A percentile compares a stretch with the other conserved stretches of the same genome.
Evolutionary conservation across 1,284 basidiomycete species (phyloP).

Genomic region (Fomitopsis palustris): DNA sequence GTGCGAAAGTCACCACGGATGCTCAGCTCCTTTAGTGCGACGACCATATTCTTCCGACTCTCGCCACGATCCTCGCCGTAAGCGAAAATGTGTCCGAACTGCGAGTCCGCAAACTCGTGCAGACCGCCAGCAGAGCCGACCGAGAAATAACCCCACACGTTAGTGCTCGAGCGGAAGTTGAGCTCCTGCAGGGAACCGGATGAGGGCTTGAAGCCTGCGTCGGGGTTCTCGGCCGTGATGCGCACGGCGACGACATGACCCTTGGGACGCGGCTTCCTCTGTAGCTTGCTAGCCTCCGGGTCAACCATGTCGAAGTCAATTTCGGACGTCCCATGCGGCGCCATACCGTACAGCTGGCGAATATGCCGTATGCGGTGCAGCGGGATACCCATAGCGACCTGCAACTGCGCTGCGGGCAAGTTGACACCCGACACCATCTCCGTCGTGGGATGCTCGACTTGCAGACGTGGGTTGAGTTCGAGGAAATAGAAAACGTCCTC

Average conservation of each 20-base stretch:
- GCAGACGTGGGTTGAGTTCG: slow-evolving; percentile 98
- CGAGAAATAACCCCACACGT: slow-evolving; percentile 99
- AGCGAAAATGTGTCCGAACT: slow-evolving; percentile 99
- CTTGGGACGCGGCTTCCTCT: slow-evolving; percentile 95
- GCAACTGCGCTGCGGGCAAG: slow-evolving; percentile 95
- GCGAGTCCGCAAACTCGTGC: slow-evolving; percentile 98
- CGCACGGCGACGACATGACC: slow-evolving; percentile 99
- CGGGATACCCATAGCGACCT: slow-evolving; percentile 98
- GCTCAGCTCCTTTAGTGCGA: slow-evolving; percentile 96
- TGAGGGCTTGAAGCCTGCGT: slow-evolving; percentile 99
- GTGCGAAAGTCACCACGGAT: slow-evolving; percentile 99
- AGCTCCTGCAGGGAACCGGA: slow-evolving; percentile 96
- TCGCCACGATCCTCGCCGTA: slow-evolving; percentile 97
- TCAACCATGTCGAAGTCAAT: slow-evolving; percentile 97
- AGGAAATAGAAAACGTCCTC: slow-evolving; percentile 97
- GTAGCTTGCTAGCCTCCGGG: slow-evolving; percentile 82
- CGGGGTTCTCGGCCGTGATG: slow-evolving; percentile 99
- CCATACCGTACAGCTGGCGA: slow-evolving; percentile 93
- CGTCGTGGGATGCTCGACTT: slow-evolving; percentile 99
- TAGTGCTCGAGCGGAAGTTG: slow-evolving; percentile 98
- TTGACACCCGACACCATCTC: slow-evolving; percentile 99
- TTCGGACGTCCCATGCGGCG: slow-evolving; percentile 81
- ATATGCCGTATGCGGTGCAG: slow-evolving; percentile 96
- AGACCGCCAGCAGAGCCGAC: slow-evolving; percentile 94
- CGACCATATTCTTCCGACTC: slow-evolving; percentile 98